A percentile compares a stretch with the other conserved stretches of the same genome.
Conservation (phyloP, 2,329 filamentous ascomycete species). For the Fusarium austroafricanum region DNA sequence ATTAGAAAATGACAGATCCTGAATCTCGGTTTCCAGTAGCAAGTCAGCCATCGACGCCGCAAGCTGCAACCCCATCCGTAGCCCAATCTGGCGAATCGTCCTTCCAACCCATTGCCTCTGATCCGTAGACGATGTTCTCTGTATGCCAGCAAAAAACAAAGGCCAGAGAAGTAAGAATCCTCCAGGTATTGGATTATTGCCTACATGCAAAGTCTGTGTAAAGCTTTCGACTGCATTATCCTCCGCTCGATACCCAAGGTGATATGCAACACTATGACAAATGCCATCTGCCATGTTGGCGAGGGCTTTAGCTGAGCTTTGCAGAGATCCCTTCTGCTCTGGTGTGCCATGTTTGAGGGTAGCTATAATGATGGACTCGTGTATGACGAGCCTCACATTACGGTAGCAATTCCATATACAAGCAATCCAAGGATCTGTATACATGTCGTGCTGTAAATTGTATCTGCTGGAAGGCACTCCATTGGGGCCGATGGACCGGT, state of each 20-base stretch:
- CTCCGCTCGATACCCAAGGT: conserved; percentile 20
- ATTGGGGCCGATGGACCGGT: conserved; percentile 13
- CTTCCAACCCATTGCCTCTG: conserved; percentile 31
- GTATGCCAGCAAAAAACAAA: conserved; percentile 30
- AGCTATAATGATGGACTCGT: conserved; percentile 34
- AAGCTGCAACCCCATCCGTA: conserved; percentile 35
- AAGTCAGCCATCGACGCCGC: conserved; percentile 35
- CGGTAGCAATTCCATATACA: conserved; percentile 40
- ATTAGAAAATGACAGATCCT: conserved; percentile 34
- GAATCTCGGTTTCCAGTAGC: conserved; percentile 21
- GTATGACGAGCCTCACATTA: conserved; percentile 30
- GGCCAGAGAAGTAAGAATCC: conserved; percentile 37
- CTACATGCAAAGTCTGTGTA: background rate
- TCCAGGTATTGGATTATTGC: conserved; percentile 12
- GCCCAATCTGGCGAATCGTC: conserved; percentile 27
- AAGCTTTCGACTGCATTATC: fast-evolving
- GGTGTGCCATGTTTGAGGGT: conserved; percentile 24
- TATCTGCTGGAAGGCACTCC: conserved; percentile 11
- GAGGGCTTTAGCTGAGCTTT: conserved; percentile 21
- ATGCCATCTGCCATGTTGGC: conserved; percentile 26
- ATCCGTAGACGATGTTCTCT: conserved; percentile 19
- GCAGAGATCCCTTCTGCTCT: background rate
- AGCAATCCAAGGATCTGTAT: conserved; percentile 35
- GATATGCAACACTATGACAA: conserved; percentile 37
- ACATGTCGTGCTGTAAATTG: conserved; percentile 26